phyloP scores from a whole-genome alignment of 2,329 filamentous ascomycete species.

The Colletotrichum sp. region DNA sequence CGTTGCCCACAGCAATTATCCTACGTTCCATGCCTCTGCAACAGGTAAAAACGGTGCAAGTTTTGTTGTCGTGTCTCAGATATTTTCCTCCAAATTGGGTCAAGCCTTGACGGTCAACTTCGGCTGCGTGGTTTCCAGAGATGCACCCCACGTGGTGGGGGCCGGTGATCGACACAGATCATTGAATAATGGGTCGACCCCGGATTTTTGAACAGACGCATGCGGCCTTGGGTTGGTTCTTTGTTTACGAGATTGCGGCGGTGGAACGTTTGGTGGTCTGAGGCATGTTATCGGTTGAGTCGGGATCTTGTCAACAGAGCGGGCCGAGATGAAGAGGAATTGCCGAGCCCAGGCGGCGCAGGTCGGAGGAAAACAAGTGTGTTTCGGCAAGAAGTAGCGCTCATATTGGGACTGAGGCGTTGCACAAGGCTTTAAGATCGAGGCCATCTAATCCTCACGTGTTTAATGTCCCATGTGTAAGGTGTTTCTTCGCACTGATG shows the following conservation, averaged over 20 bases:
- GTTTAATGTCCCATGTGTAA: not conserved
- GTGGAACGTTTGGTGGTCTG: not conserved
- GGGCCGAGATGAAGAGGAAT: not conserved
- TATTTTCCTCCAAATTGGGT: not conserved
- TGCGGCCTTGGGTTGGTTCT: not conserved
- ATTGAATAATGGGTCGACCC: not conserved
- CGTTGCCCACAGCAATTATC: conserved; percentile 13
- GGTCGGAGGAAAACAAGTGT: not conserved
- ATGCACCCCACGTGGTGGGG: not conserved
- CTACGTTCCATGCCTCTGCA: not conserved
- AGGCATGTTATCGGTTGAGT: not conserved
- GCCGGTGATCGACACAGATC: not conserved
- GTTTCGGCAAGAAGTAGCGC: not conserved
- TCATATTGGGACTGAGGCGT: not conserved
- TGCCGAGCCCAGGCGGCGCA: not conserved
- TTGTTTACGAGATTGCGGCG: not conserved
- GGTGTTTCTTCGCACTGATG: not conserved
- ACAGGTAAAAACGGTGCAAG: not conserved
- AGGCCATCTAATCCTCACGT: not conserved
- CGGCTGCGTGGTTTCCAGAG: not conserved
- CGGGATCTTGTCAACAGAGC: not conserved
- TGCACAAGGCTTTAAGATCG: not conserved
- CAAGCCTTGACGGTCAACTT: not conserved
- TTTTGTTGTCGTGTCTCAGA: conserved; percentile 6
- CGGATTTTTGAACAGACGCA: not conserved